These are phyloP conservation scores for Rhizopus delemar DNA, from an alignment of 371 early-diverging fungal species.

Conservation along the genomic window DNA sequence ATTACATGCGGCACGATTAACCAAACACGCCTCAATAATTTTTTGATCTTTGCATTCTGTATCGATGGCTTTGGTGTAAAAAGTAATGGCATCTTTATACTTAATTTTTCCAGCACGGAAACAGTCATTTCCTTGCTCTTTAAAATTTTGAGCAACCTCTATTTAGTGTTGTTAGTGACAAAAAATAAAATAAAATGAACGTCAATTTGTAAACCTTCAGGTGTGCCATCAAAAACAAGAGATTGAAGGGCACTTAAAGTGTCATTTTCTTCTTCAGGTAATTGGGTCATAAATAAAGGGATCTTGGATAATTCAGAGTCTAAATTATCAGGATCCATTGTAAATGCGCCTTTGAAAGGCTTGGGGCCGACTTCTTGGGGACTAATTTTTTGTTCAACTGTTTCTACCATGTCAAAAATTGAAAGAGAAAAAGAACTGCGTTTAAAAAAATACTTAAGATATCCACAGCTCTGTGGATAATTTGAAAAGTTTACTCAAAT, in stretches of 20 bases:
- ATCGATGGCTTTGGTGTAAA: slow-evolving; percentile 87
- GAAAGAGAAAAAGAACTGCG: slow-evolving; percentile 1
- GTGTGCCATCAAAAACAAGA: slow-evolving; percentile 90
- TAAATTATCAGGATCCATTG: slow-evolving; percentile 53
- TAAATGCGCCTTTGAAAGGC: slow-evolving; percentile 27
- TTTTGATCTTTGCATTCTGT: slow-evolving; percentile 74
- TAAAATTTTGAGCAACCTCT: slow-evolving; percentile 94
- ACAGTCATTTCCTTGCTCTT: slow-evolving; percentile 93
- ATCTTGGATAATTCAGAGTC: slow-evolving; percentile 69
- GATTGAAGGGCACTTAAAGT: slow-evolving; percentile 84
- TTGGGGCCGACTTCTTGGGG: slow-evolving; percentile 29
- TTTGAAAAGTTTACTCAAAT: no score
- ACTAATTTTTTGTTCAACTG: background rate
- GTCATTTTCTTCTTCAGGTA: slow-evolving; percentile 80
- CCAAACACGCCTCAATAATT: slow-evolving; percentile 76
- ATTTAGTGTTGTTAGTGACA: slow-evolving; percentile 2
- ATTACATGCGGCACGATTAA: slow-evolving; percentile 93
- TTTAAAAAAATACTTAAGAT: no score
- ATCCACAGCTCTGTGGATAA: no score
- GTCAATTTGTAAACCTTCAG: slow-evolving; percentile 69
- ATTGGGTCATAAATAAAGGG: slow-evolving; percentile 90
- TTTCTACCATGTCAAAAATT: slow-evolving; percentile 2
- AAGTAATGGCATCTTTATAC: slow-evolving; percentile 80
- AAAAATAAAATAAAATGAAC: background rate
- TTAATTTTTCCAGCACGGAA: slow-evolving; percentile 71